Evolutionary conservation across 2,329 filamentous ascomycete genomes (phyloP).

Genomic region (Penicillium sp.): DNA sequence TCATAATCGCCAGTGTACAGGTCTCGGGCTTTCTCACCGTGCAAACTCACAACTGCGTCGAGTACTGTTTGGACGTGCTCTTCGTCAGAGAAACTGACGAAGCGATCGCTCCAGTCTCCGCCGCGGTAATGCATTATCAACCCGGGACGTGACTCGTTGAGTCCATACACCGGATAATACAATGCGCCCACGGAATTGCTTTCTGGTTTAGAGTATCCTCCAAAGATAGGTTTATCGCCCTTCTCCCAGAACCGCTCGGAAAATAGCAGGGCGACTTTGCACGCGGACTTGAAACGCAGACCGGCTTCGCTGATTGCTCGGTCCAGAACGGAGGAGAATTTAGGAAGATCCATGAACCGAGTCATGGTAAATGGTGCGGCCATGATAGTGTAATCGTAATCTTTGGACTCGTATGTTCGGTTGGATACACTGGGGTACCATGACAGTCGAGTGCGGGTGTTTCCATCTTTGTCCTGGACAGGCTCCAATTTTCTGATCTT

Average conservation of each 20-base stretch:
- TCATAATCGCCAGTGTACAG: constrained; percentile 36
- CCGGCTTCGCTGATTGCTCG: constrained; percentile 28
- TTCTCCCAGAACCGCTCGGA: constrained; percentile 37
- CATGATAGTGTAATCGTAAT: constrained; percentile 44
- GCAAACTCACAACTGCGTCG: constrained; percentile 30
- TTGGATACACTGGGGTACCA: constrained; percentile 27
- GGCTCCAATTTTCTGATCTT: constrained; percentile 27
- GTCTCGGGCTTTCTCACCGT: constrained; percentile 29
- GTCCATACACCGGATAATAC: constrained; percentile 35
- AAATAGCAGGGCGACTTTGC: constrained; percentile 38
- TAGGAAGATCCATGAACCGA: constrained; percentile 41
- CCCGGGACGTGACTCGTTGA: constrained; percentile 35
- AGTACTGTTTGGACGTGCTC: constrained; percentile 32
- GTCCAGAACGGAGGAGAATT: constrained; percentile 33
- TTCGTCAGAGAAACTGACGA: constrained; percentile 32
- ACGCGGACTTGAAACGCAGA: constrained; percentile 34
- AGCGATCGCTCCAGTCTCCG: constrained; percentile 34
- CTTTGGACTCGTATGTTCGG: constrained; percentile 29
- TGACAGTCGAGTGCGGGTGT: constrained; percentile 19
- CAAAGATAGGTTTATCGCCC: constrained; percentile 32
- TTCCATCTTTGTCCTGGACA: constrained; percentile 8
- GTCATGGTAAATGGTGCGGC: constrained; percentile 41
- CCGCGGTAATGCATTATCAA: constrained; percentile 35
- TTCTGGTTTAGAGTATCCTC: constrained; percentile 30
- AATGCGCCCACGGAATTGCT: constrained; percentile 30